Percentiles rank a stretch among this genome's conserved stretches.
Evolutionary conservation across 495 filamentous ascomycete genomes (phyloP).

Genomic region (Pseudotulostoma volvatum): DNA sequence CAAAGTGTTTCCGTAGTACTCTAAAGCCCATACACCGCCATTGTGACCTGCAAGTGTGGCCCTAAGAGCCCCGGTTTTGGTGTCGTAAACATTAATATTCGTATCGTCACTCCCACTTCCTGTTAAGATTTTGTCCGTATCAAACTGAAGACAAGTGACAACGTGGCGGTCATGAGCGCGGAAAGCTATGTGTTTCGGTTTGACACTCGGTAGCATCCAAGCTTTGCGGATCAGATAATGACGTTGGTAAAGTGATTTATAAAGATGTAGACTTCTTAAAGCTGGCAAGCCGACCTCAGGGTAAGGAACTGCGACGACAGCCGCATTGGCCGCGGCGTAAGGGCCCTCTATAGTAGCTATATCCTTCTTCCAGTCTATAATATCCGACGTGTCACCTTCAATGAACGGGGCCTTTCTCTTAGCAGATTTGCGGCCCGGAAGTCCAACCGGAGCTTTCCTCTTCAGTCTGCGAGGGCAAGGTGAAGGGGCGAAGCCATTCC

Average conservation of each 20-base stretch:
- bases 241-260: conserved; percentile 88
- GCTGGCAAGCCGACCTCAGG: conserved; percentile 63
- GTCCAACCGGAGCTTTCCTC: conserved; percentile 34
- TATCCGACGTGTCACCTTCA: conserved; percentile 15
- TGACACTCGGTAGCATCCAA: conserved; percentile 75
- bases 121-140: conserved; percentile 93
- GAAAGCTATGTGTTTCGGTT: conserved; percentile 90
- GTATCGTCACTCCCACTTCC: conserved; percentile 96
- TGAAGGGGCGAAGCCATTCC: conserved; percentile 4
- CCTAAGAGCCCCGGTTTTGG: conserved; percentile 75
- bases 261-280: conserved; percentile 71
- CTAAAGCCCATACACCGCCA: conserved; percentile 93
- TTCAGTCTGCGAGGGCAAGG: conserved; percentile 32
- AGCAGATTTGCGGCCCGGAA: conserved; percentile 32
- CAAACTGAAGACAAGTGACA: conserved; percentile 94
- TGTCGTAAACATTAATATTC: conserved; percentile 96
- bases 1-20: conserved; percentile 86
- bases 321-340: conserved; percentile 68
- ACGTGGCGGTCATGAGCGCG: conserved; percentile 90
- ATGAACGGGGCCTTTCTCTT: conserved; percentile 35
- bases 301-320: conserved; percentile 63
- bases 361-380: conserved; percentile 27
- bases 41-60: conserved; percentile 82
- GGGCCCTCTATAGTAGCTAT: conserved; percentile 52
- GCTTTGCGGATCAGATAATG: conserved; percentile 75